Evolutionary conservation across 352 stramenopile species (phyloP).

Genomic region (Phytophthora cryptogea): DNA sequence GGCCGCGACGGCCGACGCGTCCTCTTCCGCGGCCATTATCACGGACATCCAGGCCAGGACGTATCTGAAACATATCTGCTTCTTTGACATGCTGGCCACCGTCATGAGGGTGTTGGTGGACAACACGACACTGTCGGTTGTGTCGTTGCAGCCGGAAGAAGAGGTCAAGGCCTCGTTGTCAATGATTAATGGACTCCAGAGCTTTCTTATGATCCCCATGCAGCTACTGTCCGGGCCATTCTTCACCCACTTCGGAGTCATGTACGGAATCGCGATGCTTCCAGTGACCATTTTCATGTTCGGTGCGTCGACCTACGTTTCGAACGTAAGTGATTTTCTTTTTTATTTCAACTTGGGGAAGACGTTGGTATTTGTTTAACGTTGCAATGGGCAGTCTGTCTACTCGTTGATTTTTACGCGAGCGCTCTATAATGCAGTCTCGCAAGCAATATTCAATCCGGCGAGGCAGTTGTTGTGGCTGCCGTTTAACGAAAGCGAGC

Average conservation of each 20-base stretch:
- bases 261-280: slow-evolving; percentile 82
- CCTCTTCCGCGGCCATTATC: slow-evolving; percentile 46
- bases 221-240: slow-evolving; percentile 77
- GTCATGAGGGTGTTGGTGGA: slow-evolving; percentile 82
- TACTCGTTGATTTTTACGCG: slow-evolving; percentile 67
- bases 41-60: slow-evolving; percentile 70
- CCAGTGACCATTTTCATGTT: slow-evolving; percentile 78
- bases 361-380: neutral
- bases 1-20: neutral
- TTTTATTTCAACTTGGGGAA: neutral
- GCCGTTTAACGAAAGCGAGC: slow-evolving; percentile 74
- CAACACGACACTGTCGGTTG: slow-evolving; percentile 78
- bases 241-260: slow-evolving; percentile 86
- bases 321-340: slow-evolving; percentile 39
- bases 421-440: slow-evolving; percentile 82
- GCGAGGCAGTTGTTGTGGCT: slow-evolving; percentile 87
- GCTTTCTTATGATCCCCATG: slow-evolving; percentile 88
- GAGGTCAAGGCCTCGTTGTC: slow-evolving; percentile 77
- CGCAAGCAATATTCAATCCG: slow-evolving; percentile 83
- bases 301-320: slow-evolving; percentile 60
- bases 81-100: slow-evolving; percentile 85
- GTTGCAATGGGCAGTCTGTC: slow-evolving; percentile 37
- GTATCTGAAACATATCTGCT: slow-evolving; percentile 88
- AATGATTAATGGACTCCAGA: slow-evolving; percentile 83
- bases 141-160: slow-evolving; percentile 69